A percentile compares a stretch with the other conserved stretches of the same genome.
phyloP scores from a whole-genome alignment of 441 rosid genomes.

The Adansonia madagascariensis region DNA sequence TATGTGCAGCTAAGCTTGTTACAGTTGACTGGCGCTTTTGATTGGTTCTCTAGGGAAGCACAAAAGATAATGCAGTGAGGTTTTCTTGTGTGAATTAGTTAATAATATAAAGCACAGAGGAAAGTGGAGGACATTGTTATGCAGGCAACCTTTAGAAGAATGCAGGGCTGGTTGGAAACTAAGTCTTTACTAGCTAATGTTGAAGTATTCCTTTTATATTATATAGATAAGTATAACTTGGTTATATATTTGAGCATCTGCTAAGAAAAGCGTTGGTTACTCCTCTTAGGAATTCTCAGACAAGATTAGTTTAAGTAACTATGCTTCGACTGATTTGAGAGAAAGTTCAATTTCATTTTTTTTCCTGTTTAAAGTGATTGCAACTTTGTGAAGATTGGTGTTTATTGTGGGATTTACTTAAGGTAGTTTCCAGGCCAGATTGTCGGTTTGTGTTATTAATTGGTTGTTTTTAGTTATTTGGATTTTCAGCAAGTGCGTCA shows the following conservation, averaged over 20 bases:
- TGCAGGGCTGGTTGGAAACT: neutral
- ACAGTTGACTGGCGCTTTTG: neutral
- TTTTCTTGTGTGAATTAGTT: neutral
- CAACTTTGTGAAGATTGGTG: neutral
- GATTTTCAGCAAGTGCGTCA: neutral
- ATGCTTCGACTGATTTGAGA: neutral
- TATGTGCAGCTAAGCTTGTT: neutral
- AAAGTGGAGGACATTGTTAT: neutral
- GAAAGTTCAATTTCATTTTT: neutral
- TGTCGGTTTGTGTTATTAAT: neutral
- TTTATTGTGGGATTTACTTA: neutral
- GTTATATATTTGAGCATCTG: neutral
- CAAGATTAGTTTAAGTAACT: neutral
- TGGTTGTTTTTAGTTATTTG: constrained; percentile 15
- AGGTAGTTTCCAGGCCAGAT: neutral
- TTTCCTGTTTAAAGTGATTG: constrained; percentile 1
- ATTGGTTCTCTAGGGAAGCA: neutral
- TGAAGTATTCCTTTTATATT: neutral
- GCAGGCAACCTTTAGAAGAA: neutral
- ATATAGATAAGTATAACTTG: neutral
- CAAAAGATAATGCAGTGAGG: neutral
- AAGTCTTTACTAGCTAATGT: neutral
- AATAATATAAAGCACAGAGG: neutral
- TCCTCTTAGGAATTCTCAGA: neutral
- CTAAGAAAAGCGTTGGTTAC: neutral